These are phyloP conservation scores for Fistulinella prunicolor DNA, from an alignment of 768 basidiomycete species.

Conservation along the genomic window DNA sequence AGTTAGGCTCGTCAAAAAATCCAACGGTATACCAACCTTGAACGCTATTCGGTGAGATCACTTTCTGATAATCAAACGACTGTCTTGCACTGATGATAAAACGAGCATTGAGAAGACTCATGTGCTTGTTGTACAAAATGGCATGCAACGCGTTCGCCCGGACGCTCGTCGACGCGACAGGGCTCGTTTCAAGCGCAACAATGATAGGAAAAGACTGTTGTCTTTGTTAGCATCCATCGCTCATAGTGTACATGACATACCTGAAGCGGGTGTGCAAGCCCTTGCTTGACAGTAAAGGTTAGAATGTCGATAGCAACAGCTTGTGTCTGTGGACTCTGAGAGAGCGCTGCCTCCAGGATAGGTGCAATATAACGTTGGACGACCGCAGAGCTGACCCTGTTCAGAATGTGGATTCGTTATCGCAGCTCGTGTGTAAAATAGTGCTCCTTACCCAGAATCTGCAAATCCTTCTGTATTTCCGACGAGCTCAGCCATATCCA, in stretches of 20 bases:
- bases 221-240: neutral
- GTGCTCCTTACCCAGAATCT: slow-evolving; percentile 81
- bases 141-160: slow-evolving; percentile 81
- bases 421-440: neutral
- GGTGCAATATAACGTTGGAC: slow-evolving; percentile 88
- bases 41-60: slow-evolving; percentile 43
- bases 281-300: slow-evolving; percentile 91
- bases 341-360: slow-evolving; percentile 79
- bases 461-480: slow-evolving; percentile 96
- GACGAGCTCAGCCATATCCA: slow-evolving; percentile 92
- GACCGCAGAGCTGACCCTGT: slow-evolving; percentile 89
- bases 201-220: slow-evolving; percentile 85
- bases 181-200: slow-evolving; percentile 89
- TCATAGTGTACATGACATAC: slow-evolving; percentile 39
- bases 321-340: slow-evolving; percentile 68
- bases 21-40: slow-evolving; percentile 43
- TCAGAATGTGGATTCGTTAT: slow-evolving; percentile 3
- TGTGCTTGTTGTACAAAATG: slow-evolving; percentile 83
- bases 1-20: neutral
- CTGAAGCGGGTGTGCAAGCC: slow-evolving; percentile 91
- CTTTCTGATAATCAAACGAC: slow-evolving; percentile 82
- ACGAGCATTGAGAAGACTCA: slow-evolving; percentile 83
- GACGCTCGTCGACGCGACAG: slow-evolving; percentile 53
- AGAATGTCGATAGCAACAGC: slow-evolving; percentile 86
- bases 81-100: slow-evolving; percentile 77